Conservation (phyloP, 306 rosid species). For the Gillenia trifoliata region DNA sequence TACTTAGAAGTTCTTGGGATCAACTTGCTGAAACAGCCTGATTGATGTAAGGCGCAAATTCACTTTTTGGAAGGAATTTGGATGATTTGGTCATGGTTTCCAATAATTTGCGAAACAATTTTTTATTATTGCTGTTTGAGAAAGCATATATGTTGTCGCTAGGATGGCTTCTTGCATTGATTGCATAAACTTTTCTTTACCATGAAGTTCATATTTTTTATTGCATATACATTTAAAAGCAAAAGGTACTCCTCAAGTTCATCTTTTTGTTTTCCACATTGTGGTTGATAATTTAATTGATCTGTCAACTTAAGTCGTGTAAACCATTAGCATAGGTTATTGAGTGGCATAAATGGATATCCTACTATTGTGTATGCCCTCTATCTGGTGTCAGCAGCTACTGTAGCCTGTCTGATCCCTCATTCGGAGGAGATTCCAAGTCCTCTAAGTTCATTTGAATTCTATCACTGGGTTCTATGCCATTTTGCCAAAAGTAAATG, state of each 20-base stretch:
- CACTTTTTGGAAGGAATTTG: constrained; percentile 2
- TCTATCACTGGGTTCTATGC: neutral
- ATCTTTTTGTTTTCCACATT: neutral
- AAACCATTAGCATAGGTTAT: neutral
- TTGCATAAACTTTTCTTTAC: neutral
- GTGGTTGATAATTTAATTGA: neutral
- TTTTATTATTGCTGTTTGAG: neutral
- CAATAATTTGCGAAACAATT: neutral
- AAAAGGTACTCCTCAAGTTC: neutral
- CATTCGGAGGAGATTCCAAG: neutral
- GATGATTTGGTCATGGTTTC: neutral
- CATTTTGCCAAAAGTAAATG: neutral
- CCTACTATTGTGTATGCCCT: neutral
- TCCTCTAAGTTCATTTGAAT: neutral
- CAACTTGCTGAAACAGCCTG: constrained; percentile 15
- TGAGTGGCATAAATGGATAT: neutral
- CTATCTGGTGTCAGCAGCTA: neutral
- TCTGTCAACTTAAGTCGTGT: neutral
- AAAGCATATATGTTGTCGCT: neutral
- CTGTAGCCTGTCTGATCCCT: neutral
- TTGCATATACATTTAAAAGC: neutral
- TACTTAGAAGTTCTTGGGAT: constrained; percentile 20
- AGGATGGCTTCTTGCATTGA: neutral
- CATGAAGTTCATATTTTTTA: neutral
- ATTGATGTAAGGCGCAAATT: constrained; percentile 36